Evolutionary conservation across 495 filamentous ascomycete genomes (phyloP).

Genomic region (Lepidopterella palustris): DNA sequence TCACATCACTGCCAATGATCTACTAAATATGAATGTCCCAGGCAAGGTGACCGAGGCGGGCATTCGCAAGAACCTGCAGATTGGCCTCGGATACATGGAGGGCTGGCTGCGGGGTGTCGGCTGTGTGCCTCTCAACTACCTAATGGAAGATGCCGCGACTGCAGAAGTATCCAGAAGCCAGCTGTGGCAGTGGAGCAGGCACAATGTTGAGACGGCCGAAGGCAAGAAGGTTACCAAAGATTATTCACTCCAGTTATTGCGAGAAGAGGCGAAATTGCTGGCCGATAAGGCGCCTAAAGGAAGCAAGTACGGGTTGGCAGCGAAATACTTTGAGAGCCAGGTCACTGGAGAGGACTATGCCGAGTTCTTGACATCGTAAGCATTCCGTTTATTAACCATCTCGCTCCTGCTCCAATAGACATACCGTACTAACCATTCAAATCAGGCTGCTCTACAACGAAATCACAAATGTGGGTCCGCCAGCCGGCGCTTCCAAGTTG

Average conservation of each 20-base stretch:
- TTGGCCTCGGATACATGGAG: conserved; percentile 97
- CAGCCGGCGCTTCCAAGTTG: conserved; percentile 66
- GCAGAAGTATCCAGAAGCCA: conserved; percentile 88
- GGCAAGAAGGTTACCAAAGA: conserved; percentile 91
- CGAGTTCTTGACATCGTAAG: conserved; percentile 85
- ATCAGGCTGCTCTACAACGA: conserved; percentile 83
- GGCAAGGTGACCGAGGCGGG: conserved; percentile 90
- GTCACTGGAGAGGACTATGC: conserved; percentile 96
- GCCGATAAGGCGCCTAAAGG: conserved; percentile 72
- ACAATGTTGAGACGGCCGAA: conserved; percentile 78
- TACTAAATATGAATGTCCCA: conserved; percentile 97
- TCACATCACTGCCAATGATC: conserved; percentile 74
- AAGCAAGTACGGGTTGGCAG: conserved; percentile 86
- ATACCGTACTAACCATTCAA: conserved; percentile 13
- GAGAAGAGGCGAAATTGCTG: conserved; percentile 77
- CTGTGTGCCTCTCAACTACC: conserved; percentile 95
- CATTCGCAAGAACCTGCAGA: conserved; percentile 96
- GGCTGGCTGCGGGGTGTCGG: conserved; percentile 93
- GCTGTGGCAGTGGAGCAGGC: conserved; percentile 94
- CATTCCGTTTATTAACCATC: conserved; percentile 20
- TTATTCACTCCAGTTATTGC: conserved; percentile 77
- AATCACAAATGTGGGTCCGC: conserved; percentile 72
- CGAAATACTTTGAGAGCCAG: conserved; percentile 86
- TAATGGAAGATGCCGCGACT: conserved; percentile 99
- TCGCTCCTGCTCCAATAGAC: neutral